phyloP scores from a whole-genome alignment of 495 filamentous ascomycete genomes.

The Podospora bellae-mahoneyi region DNA sequence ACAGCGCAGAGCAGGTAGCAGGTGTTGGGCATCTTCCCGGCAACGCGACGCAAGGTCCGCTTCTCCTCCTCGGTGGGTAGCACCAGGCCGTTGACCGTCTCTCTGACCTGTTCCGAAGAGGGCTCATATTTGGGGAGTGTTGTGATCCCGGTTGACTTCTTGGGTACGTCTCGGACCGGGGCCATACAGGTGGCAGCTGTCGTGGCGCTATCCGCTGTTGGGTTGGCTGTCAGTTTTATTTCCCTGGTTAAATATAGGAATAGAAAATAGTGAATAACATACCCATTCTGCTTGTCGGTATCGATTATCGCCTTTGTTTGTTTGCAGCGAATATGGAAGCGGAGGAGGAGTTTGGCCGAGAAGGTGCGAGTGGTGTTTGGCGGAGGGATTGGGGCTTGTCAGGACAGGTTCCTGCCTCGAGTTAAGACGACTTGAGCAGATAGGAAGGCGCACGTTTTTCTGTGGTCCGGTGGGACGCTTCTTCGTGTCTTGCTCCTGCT shows the following conservation, averaged over 20 bases:
- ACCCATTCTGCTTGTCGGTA: background rate
- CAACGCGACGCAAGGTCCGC: slow-evolving; percentile 53
- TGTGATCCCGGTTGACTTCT: background rate
- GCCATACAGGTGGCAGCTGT: too few species aligned
- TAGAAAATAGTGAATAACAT: background rate
- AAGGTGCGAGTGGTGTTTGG: background rate
- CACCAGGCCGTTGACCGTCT: slow-evolving; percentile 2
- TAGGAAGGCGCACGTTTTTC: background rate
- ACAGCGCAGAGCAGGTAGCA: slow-evolving; percentile 56
- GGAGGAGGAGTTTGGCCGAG: background rate
- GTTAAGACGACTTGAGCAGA: background rate
- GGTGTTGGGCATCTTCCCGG: slow-evolving; percentile 50
- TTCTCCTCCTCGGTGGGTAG: slow-evolving; percentile 56
- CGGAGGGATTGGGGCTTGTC: background rate
- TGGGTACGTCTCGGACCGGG: background rate
- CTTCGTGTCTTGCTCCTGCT: background rate
- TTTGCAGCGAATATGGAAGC: background rate
- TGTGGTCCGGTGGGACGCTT: background rate
- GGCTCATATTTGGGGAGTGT: background rate
- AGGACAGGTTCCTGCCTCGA: background rate
- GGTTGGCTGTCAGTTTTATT: background rate
- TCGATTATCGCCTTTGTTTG: background rate
- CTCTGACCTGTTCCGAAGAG: background rate
- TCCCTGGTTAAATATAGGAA: background rate
- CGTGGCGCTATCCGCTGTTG: background rate